Evolutionary conservation across 2,329 filamentous ascomycete genomes (phyloP), one percentile per base, ranked within the genome.

Genomic region (Stagonosporopsis vannaccii): DNA sequence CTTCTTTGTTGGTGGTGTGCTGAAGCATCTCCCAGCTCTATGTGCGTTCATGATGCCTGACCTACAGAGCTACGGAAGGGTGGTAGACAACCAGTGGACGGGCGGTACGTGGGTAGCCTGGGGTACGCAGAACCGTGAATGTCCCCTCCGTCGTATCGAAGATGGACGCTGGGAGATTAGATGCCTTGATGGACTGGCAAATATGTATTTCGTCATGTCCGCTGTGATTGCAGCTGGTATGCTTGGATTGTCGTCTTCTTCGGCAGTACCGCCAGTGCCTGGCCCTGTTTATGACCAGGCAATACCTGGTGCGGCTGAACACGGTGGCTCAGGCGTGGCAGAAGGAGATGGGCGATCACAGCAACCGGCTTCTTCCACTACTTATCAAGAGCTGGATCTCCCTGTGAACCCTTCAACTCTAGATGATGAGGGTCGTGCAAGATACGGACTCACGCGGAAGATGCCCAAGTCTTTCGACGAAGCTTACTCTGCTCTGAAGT

Each of bases 111-210:
- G 88, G 87, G 84, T 93, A 0, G 79, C 88, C 0, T 96, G 90
- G 91, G 91, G 91, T 12, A 90, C 86, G 4, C 87, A 95, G 75
- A 95, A 95, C 73, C 86, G 90, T 17, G 90, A 94, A 77, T 81
- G 86, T 4, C 88, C 91, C 0, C 79, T 96, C 9, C 84, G 91
- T 12, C 87, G 89, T 70, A 83, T 92, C 43, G 78, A 79, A 3
- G 78, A 74, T 2, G 86, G 85, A 19, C 88, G 91, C 68, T 96
- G 90, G 89, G 91, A 96, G 75, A 65, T 96, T 20, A 89, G 91
- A 68, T 86, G 84, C 51, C 69, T 94, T n/a, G 91, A 96, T 67
- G 91, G 91, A 0, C 76, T 92, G 17, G 89, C 90, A 3, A 96
- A 96, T 69, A 85, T 87, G 50, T 96, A 95, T 69, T 75, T 96